Base-by-base conservation (phyloP, 306 rosid species). In the Begonia fuchsioides region DNA sequence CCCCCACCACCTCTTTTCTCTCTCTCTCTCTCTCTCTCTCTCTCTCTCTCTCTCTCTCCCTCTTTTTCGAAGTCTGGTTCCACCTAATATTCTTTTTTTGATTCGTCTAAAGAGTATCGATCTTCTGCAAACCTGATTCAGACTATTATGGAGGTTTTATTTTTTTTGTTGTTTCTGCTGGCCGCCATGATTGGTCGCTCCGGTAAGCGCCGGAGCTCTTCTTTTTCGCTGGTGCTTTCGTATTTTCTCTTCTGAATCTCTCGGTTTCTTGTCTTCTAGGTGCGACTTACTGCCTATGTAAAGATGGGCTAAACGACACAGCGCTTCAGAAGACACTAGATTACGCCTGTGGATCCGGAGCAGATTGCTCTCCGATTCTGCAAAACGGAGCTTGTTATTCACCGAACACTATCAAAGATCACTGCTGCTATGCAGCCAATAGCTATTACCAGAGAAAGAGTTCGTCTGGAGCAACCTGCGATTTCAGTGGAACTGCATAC, bases 281-380 rank as follows among this genome's bases (percentile, higher is more conserved):
- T 68, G 94, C 93, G 26, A 50, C 65, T 11, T 92, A 77, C 50
- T 92, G 98, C 59, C 0, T 92, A 14, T 92, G 98, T 52, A 92
- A 75, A 72, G 94, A 82, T 62, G 96, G 96, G 51, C 26, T 68
- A 2, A 51, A 75, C 10, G 88, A 82, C n/a, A 74, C 70, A 63
- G 17, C n/a, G 15, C 88, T 85, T 59, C 98, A 92, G 61, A 92
- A 69, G 56, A 49, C 75, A 6, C 52, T 92, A 38, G 98, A 92
- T 63, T 92, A 85, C 72, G 98, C 98, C 9, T 92, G 98, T 70
- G 98, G 98, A 63, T 76, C 81, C 43, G 98, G 98, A 51, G 98
- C 98, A 61, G 98, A 92, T 38, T 92, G 98, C 26, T 12, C 68
- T 4, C 73, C 72, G 10, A 75, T 92, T 51, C 1, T 19, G 8